Percentiles rank a stretch among this genome's conserved stretches.
Evolutionary conservation across 371 early-diverging fungal genomes (phyloP).

Genomic region (Rhizoclosmatium hyalinum): DNA sequence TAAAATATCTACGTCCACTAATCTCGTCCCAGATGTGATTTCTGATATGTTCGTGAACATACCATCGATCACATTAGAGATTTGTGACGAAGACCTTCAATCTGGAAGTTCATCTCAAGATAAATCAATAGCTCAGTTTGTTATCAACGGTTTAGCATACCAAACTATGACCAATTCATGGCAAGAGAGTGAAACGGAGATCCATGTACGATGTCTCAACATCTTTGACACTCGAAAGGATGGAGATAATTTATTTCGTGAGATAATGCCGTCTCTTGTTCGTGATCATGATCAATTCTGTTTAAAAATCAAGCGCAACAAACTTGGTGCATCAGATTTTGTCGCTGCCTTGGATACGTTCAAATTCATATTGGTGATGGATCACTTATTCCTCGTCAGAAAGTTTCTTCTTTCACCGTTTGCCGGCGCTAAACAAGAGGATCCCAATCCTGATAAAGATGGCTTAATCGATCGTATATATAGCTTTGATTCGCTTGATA

Average conservation of each 20-base stretch:
- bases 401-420: constrained; percentile 73
- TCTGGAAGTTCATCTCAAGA: neutral
- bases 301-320: constrained; percentile 44
- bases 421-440: constrained; percentile 10
- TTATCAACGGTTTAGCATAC: constrained; percentile 53
- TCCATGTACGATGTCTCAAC: constrained; percentile 73
- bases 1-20: neutral
- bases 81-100: constrained; percentile 66
- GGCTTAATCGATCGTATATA: constrained; percentile 37
- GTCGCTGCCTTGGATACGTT: constrained; percentile 83
- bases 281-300: constrained; percentile 73
- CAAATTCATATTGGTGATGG: constrained; percentile 81
- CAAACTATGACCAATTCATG: constrained; percentile 72
- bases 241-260: constrained; percentile 78
- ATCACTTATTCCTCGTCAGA: constrained; percentile 77
- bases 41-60: constrained; percentile 35
- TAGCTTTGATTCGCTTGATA: constrained; percentile 25
- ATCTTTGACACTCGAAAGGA: constrained; percentile 81
- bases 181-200: constrained; percentile 70
- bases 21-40: constrained; percentile 1
- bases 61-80: constrained; percentile 67
- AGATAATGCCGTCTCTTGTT: constrained; percentile 73
- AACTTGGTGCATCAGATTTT: constrained; percentile 35
- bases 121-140: constrained; percentile 54
- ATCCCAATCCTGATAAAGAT: constrained; percentile 11